These are phyloP conservation scores for Peronospora farinosa DNA, from an alignment of 352 stramenopile genomes.

Conservation along the genomic window DNA sequence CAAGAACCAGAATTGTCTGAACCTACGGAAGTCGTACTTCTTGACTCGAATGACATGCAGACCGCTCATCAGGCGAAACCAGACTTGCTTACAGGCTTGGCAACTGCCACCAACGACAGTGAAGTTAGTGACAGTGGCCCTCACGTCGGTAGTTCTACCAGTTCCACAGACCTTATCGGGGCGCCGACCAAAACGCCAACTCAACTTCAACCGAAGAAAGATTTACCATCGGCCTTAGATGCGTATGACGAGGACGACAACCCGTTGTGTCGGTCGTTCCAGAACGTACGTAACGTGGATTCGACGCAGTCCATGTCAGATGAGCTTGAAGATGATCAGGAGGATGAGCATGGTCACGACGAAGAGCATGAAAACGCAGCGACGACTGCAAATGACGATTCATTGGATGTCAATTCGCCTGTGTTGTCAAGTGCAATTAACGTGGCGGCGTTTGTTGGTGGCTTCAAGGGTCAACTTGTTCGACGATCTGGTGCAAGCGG, in stretches of 20 bases:
- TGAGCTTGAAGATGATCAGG: constrained; percentile 3
- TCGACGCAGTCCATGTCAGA: constrained; percentile 19
- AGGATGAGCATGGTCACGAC: constrained; percentile 12
- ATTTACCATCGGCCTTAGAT: constrained; percentile 17
- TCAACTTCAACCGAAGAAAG: constrained; percentile 23
- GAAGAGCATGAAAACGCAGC: constrained; percentile 16
- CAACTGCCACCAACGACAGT: constrained; percentile 7
- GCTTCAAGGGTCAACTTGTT: constrained; percentile 52
- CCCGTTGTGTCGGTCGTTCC: constrained; percentile 40
- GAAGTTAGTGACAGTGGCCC: constrained; percentile 12
- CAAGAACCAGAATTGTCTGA: constrained; percentile 9
- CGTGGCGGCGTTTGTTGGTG: constrained; percentile 60
- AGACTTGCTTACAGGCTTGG: constrained; percentile 1
- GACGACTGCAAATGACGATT: constrained; percentile 11
- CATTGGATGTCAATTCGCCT: constrained; percentile 19
- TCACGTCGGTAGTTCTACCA: constrained; percentile 7
- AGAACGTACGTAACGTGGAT: constrained; percentile 50
- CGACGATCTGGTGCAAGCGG: constrained; percentile 31
- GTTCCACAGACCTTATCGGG: constrained; percentile 1
- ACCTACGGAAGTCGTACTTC: constrained; percentile 6
- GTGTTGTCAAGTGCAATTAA: constrained; percentile 39
- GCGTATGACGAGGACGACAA: constrained; percentile 51
- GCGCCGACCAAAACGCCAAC: constrained; percentile 20
- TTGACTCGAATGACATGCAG: constrained; percentile 16
- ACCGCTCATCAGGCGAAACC: constrained; percentile 15